Base-by-base conservation (phyloP, 495 filamentous ascomycete genomes). In the Penicillium taxi region DNA sequence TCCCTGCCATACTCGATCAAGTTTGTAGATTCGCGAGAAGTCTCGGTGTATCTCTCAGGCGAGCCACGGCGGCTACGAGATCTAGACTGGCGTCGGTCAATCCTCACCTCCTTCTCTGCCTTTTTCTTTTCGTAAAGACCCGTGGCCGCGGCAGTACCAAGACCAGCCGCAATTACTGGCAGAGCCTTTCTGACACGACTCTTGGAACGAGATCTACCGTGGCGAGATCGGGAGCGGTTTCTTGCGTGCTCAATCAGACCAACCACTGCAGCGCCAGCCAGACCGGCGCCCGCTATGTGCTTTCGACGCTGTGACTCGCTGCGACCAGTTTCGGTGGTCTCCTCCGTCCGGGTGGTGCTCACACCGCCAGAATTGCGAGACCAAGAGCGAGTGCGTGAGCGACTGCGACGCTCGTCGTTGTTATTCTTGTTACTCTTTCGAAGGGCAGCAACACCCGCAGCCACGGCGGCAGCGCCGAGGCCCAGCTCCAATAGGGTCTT, bases 1-100 rank as follows among this genome's bases (percentile, higher is more conserved):
- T 75, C 70, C 28, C 74, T 71, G 43, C 83, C 86, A 63, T 90
- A 90, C 58, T 88, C 83, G 64, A 93, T 85, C 63, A 91, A 69
- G 41, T 77, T 81, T 64, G 74, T 65, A 26, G 61, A 76, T 58
- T 75, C 70, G 44, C 69, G 67, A 23, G 64, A 58, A 43, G 71
- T 72, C 52, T 78, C 73, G 40, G 72, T 59, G 44, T 74, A 77
- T 52, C 59, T 66, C 48, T 68, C 66, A 22, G 69, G 67, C 28
- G 63, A 54, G 34, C 25, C 17, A 19, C 70, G 69, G 48, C 74
- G 69, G 56, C 76, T 78, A 50, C 66, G 67, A 22, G 70, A 74
- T 40, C 69, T 59, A 6, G 75, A 78, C 36, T 72, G 69, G 57
- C 67, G 49, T 24, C 49, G 41, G 1, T 45, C 56, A 50, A 67